Evolutionary conservation across 331 rosid species (phyloP), one percentile per base, ranked within the genome.

Genomic region (Quercus phellos): DNA sequence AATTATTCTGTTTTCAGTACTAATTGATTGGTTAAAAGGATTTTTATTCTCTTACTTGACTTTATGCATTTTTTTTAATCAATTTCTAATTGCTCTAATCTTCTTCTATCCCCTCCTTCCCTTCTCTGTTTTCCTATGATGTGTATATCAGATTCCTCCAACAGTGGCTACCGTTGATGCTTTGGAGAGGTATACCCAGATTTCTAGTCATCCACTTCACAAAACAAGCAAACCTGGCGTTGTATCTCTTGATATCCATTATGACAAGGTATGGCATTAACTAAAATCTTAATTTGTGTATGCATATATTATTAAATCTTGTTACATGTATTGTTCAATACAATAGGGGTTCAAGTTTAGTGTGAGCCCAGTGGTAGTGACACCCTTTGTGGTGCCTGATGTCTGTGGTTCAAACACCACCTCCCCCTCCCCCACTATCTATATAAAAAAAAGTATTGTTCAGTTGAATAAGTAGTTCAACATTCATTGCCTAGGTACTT

Each of bases 221-320:
- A 95, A 90, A 88, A 95, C 99, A 19, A 95, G 70, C 93, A 95
- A 93, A 83, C 99, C 96, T 46, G 99, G 99, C 72, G 89, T 95
- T 84, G 64, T 75, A 79, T 90, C 94, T 68, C 84, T 95, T 72
- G 99, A 95, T 82, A 85, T 95, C 75, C 88, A 89, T 77, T 66
- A 82, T 74, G 79, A 88, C 32, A 95, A 93, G 99, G 99, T 93
- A 73, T 35, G 69, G 26, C 51, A 29, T 75, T 80, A 29, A 43
- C 77, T 64, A 72, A 51, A 4, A 19, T 1, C 50, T 34, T 13
- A 55, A 4, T 72, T 32, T 66, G 16, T 34, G 35, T 22, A 7
- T 66, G 8, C 16, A 66, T 34, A 66, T 17, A 50, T 34, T 66
- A 34, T 66, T 3, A 14, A 26, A 35, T 61, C 9, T 14, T 66